Base-by-base conservation (phyloP, 2,329 filamentous ascomycete species). In the Shiraia sp. region DNA sequence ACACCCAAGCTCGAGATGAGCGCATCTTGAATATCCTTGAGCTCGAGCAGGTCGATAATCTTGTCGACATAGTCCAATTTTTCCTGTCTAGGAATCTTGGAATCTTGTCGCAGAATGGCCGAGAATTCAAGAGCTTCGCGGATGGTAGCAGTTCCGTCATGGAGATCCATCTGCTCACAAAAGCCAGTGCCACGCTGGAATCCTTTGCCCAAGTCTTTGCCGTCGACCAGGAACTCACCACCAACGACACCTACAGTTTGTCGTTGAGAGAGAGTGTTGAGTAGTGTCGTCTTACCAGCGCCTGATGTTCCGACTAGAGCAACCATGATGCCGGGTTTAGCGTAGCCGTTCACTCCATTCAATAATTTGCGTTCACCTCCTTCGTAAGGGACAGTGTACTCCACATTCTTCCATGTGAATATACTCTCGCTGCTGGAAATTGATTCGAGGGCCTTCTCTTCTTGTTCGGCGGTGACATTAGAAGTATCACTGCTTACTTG, bases 271-370 rank as follows among this genome's bases (percentile, higher is more conserved):
- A 88, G 70, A 0, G 86, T 89, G 66, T 93, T 90, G 13, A 95
- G 75, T 0, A 95, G 73, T 0, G 89, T 93, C 0, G 88, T 91
- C 71, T 95, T 95, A 10, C 89, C 90, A 7, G 90, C 89, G 1
- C 85, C 86, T 0, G 85, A 88, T 2, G 86, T 87, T 39, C 90
- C 90, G 76, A 93, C 88, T 1, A 95, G 73, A 0, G 89, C 89
- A 30, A 89, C 83, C 79, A 95, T 84, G 13, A 86, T 71, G 13
- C 89, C 88, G 1, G 89, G 89, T 59, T 90, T 90, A 1, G 83
- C 88, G 53, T 88, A 92, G 1, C 89, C 89, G 42, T 77, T 85
- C 45, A 93, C 81, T 4, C 82, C 77, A 57, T 88, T 85, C 33
- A 89, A 72, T 1, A 88, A 73, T 61, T 82, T 79, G 26, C 80